These are phyloP conservation scores for Pseudocercospora crystallina DNA, from an alignment of 2,329 filamentous ascomycete genomes.

Conservation along the genomic window DNA sequence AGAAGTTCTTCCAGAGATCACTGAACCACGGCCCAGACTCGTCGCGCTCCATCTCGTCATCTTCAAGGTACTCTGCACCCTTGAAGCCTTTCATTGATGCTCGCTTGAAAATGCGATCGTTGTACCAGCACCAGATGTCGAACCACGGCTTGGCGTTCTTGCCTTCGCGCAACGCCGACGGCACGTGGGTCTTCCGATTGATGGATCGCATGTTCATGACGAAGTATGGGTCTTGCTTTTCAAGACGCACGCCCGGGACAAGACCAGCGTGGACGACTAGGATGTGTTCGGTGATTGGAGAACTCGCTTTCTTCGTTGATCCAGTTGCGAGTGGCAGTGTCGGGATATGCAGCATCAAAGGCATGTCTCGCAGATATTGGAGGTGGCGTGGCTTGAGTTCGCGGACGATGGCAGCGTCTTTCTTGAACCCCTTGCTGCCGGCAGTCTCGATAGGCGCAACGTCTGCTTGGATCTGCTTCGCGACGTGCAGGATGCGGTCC, in stretches of 20 bases:
- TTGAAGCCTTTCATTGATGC: slow-evolving; percentile 23
- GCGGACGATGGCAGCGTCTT: slow-evolving; percentile 30
- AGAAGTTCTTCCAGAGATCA: slow-evolving; percentile 23
- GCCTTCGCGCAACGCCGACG: slow-evolving; percentile 43
- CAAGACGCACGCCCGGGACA: slow-evolving; percentile 69
- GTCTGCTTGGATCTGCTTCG: slow-evolving; percentile 17
- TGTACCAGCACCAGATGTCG: slow-evolving; percentile 36
- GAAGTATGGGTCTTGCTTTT: slow-evolving; percentile 71
- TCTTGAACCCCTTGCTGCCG: slow-evolving; percentile 27
- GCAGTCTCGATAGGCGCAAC: slow-evolving; percentile 4
- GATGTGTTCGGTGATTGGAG: slow-evolving; percentile 62
- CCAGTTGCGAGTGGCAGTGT: slow-evolving; percentile 28
- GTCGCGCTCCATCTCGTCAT: neutral
- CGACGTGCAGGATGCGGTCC: slow-evolving; percentile 69
- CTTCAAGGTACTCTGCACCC: slow-evolving; percentile 7
- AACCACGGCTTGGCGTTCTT: slow-evolving; percentile 31
- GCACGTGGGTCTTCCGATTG: slow-evolving; percentile 60
- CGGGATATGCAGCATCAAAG: slow-evolving; percentile 38
- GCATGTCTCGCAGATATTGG: slow-evolving; percentile 35
- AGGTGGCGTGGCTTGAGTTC: slow-evolving; percentile 33
- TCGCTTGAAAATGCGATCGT: slow-evolving; percentile 28
- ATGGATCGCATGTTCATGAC: slow-evolving; percentile 93
- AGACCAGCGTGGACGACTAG: slow-evolving; percentile 84
- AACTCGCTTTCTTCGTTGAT: slow-evolving; percentile 34
- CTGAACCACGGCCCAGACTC: slow-evolving; percentile 7